Conservation (phyloP, 1,284 basidiomycete genomes). For the Puccinia triticina region DNA sequence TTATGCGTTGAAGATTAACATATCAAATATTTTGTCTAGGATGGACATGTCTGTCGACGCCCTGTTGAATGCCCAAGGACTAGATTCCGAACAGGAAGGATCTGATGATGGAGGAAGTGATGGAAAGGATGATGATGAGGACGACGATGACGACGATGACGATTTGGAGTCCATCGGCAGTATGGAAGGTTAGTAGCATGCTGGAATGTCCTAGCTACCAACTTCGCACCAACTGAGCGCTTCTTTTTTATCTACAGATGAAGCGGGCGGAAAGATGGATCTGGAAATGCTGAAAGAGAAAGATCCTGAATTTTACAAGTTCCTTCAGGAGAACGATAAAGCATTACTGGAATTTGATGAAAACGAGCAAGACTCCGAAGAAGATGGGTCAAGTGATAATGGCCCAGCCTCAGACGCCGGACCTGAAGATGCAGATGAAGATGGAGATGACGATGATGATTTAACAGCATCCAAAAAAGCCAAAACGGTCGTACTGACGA, state of each 20-base stretch:
- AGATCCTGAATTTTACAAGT: conserved; percentile 98
- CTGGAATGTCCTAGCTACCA: not conserved
- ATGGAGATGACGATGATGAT: conserved; percentile 60
- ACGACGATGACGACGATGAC: conserved; percentile 41
- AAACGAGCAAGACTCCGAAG: conserved; percentile 52
- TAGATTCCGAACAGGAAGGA: conserved; percentile 1
- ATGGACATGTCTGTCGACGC: conserved; percentile 48
- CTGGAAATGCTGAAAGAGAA: conserved; percentile 89
- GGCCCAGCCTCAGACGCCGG: conserved; percentile 54
- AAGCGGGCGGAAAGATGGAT: conserved; percentile 62
- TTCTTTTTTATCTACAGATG: not conserved
- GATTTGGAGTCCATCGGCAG: conserved; percentile 42
- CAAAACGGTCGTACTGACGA: conserved; percentile 67
- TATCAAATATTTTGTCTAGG: not conserved
- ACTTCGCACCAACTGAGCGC: too few relatives aligned
- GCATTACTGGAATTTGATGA: conserved; percentile 77
- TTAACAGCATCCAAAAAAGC: conserved; percentile 65
- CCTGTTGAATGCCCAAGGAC: conserved; percentile 36
- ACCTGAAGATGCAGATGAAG: conserved; percentile 53
- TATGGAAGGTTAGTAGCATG: conserved; percentile 21
- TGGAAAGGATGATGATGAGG: conserved; percentile 8
- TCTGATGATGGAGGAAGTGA: not conserved
- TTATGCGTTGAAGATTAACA: not conserved
- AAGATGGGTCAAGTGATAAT: conserved; percentile 60
- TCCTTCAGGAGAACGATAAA: conserved; percentile 90